Base-by-base conservation (phyloP, 2,329 filamentous ascomycete genomes). In the Botrytis fragariae region DNA sequence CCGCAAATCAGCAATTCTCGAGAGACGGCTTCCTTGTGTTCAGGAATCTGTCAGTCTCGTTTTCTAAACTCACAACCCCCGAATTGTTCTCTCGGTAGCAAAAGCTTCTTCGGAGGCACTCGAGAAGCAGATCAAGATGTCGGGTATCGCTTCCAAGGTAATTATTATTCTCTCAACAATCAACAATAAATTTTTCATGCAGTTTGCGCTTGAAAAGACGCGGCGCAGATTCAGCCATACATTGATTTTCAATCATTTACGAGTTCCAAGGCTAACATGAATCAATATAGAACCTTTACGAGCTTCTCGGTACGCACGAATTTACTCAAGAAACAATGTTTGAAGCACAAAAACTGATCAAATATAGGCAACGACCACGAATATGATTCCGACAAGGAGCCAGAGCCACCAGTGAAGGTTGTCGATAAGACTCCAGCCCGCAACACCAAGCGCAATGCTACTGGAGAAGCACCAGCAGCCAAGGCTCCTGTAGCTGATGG, bases 301-400 rank as follows among this genome's bases (percentile, higher is more conserved):
- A 96, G 90, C 92, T 97, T 87, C 94, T 99, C 89, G 95, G 96
- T 98, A 97, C 74, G 78, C 72, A 82, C 85, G 79, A 77, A 76
- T 70, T 61, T 73, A 59, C 63, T 69, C 68, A 69, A 75, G 65
- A 74, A 72, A 76, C 72, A 75, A 72, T 72, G 63, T 75, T 76
- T 73, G 73, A 75, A 74, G 75, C 76, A 76, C 74, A 76, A 76
- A 75, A 42, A 78, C 78, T 81, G 74, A 81, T 74, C 62, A 74
- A 69, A 77, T 65, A 76, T 73, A 81, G 78, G 81, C 89, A 89
- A 89, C 83, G 89, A 89, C 83, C 88, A 89, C 83, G 86, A 87
- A 81, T 87, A 87, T 81, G 89, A 89, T 82, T 85, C 85, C 83
- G 93, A 95, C 85, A 90, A 91, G 85, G 87, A 88, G 79, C 90